These are phyloP conservation scores for Chalciporus piperatus DNA, from an alignment of 768 basidiomycete genomes.

Conservation along the genomic window DNA sequence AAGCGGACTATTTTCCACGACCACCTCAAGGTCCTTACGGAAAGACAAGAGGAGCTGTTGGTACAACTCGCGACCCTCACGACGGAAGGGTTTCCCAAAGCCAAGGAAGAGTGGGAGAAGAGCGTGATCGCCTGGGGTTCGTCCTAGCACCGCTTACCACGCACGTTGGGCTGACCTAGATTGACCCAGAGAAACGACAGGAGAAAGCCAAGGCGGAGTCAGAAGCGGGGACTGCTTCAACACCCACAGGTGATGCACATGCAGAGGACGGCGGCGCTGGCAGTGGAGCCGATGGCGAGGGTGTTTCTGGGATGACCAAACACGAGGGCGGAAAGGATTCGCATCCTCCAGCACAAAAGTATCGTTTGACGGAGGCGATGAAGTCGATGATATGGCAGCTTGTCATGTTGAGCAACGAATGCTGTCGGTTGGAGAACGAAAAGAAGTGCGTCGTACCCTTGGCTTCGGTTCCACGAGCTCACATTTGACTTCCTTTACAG, in stretches of 20 bases:
- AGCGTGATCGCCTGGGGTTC: constrained; percentile 66
- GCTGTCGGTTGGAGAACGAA: constrained; percentile 65
- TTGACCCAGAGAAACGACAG: constrained; percentile 46
- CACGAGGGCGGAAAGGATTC: constrained; percentile 35
- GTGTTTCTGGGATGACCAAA: constrained; percentile 16
- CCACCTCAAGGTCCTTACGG: constrained; percentile 62
- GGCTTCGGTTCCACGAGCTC: not conserved
- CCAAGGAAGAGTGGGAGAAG: constrained; percentile 76
- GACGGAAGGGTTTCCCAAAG: constrained; percentile 61
- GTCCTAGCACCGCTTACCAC: constrained; percentile 13
- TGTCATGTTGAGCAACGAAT: constrained; percentile 79
- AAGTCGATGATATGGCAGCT: constrained; percentile 78
- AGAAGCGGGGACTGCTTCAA: constrained; percentile 32
- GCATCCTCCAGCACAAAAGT: constrained; percentile 75
- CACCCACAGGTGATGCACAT: constrained; percentile 21
- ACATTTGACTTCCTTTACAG: constrained; percentile 26
- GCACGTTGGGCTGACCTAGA: not conserved
- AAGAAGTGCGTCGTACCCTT: constrained; percentile 44
- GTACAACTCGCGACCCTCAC: constrained; percentile 60
- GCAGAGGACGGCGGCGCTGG: constrained; percentile 32
- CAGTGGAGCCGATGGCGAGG: constrained; percentile 27
- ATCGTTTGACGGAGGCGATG: constrained; percentile 77
- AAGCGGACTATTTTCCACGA: constrained; percentile 83
- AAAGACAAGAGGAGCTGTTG: constrained; percentile 68
- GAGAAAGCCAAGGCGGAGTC: constrained; percentile 47